phyloP scores from a whole-genome alignment of 495 filamentous ascomycete species.

The Penicillium diatomitis region DNA sequence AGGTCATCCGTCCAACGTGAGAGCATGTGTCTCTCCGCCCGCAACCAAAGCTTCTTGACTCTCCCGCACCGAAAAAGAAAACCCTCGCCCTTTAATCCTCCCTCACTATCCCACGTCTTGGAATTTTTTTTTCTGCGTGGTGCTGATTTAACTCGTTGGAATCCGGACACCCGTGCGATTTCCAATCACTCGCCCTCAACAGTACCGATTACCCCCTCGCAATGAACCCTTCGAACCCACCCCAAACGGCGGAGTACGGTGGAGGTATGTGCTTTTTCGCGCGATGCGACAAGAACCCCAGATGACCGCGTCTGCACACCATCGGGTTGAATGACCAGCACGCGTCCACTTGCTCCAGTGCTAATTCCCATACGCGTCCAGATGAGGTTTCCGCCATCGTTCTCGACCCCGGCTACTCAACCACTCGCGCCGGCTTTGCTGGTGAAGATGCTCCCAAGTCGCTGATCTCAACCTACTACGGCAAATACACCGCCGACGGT shows the following conservation, averaged over 20 bases:
- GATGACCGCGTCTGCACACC: no score
- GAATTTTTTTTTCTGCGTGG: slow-evolving; percentile 5
- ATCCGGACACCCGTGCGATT: neutral
- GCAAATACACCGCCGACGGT: slow-evolving; percentile 45
- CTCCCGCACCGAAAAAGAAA: slow-evolving; percentile 18
- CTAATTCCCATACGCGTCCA: slow-evolving; percentile 20
- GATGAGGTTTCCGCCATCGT: slow-evolving; percentile 97
- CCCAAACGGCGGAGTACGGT: slow-evolving; percentile 65
- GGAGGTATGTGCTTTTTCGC: slow-evolving; percentile 52
- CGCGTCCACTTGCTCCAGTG: no score
- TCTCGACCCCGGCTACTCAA: slow-evolving; percentile 86
- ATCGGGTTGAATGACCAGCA: no score
- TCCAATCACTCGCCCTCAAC: neutral
- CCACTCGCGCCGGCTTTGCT: slow-evolving; percentile 87
- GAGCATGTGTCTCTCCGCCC: slow-evolving; percentile 8
- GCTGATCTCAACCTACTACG: slow-evolving; percentile 81
- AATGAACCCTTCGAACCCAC: slow-evolving; percentile 44
- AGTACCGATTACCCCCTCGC: slow-evolving; percentile 4
- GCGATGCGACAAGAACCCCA: slow-evolving; percentile 4
- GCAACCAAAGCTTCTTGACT: slow-evolving; percentile 10
- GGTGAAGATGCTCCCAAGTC: slow-evolving; percentile 97
- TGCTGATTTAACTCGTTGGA: slow-evolving; percentile 7
- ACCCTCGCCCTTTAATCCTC: slow-evolving; percentile 4
- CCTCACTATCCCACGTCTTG: slow-evolving; percentile 4
- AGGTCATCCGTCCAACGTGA: slow-evolving; percentile 16